Evolutionary conservation across 257 asterid species (phyloP).

Genomic region (Solanum dulcamara): DNA sequence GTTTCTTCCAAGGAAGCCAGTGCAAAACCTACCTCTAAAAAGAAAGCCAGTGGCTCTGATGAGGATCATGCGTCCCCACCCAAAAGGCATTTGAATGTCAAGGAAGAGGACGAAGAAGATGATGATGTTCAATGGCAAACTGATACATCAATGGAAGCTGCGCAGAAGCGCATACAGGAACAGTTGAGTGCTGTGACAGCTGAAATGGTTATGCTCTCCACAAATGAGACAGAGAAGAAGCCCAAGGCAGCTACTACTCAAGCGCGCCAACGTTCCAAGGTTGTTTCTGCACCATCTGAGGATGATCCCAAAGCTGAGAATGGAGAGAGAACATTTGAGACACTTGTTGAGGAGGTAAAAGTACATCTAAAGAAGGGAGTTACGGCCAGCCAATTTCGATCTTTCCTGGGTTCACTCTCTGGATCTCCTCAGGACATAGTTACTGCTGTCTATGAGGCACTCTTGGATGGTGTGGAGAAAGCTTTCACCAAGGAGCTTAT

Average conservation of each 20-base stretch:
- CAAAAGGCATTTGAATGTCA: background rate
- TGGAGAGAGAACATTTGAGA: background rate
- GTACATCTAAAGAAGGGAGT: conserved; percentile 2
- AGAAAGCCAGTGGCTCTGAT: conserved; percentile 13
- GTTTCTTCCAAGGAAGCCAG: conserved; percentile 21
- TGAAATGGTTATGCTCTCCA: conserved; percentile 20
- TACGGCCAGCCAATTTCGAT: background rate
- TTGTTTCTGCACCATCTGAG: background rate
- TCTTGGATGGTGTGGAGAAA: conserved; percentile 13
- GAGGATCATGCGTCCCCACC: conserved; percentile 12
- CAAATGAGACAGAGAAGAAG: conserved; percentile 3
- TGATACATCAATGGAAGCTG: conserved; percentile 21
- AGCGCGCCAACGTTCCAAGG: background rate
- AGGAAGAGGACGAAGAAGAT: conserved; percentile 7
- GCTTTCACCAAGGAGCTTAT: conserved; percentile 11
- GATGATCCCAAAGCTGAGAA: background rate
- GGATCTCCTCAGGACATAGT: conserved; percentile 8
- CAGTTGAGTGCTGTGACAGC: conserved; percentile 16
- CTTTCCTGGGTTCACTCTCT: background rate
- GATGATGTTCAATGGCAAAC: conserved; percentile 22
- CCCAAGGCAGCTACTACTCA: background rate
- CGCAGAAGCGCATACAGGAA: conserved; percentile 14
- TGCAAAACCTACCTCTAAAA: conserved; percentile 8
- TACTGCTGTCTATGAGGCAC: conserved; percentile 15
- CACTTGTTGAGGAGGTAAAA: conserved; percentile 3